Evolutionary conservation across 306 rosid genomes (phyloP), one percentile per base, ranked within the genome.

Genomic region (Fragaria ananassa): DNA sequence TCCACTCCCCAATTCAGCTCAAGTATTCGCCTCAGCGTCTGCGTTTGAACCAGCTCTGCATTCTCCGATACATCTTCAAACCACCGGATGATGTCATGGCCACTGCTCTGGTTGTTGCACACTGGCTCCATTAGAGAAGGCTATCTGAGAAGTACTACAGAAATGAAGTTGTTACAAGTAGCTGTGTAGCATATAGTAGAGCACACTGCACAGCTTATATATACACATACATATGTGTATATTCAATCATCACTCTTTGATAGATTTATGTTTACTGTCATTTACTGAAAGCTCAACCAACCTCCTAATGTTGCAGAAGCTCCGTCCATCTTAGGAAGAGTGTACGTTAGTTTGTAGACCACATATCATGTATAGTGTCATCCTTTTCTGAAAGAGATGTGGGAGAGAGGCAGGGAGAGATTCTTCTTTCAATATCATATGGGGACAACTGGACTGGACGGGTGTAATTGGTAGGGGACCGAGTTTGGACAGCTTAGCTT

Each of bases 1-100:
- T 94, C 96, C 3, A 85, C 95, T 0, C 88, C 91, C 49, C 64
- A 58, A 81, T 94, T 94, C 71, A 79, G 83, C 80, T 89, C 88
- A 41, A 94, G 88, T 83, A 94, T 94, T 73, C 64, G 77, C 81
- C 88, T n/a, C 17, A 94, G 88, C 8, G 88, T 80, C 79, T 83
- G 85, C 13, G 89, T 88, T 73, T 95, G 98, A 81, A 89, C 86
- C 67, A 17, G 49, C 17, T 78, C 85, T 2, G 92, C 93, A 4
- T 89, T 81, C 72, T 74, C 60, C 0, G 96, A 71, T 3, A 89
- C 87, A 14, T 82, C 86, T 74, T 95, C 96, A 73, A 95, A 95
- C 98, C 97, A 89, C 56, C 54, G 47, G 53, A 88, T 83, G 72
- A 91, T 74, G 50, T 93, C 91, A 23, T 68, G 25, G 39, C 49